Evolutionary conservation across 2,329 filamentous ascomycete species (phyloP).

Genomic region (Neofusicoccum cordaticola): DNA sequence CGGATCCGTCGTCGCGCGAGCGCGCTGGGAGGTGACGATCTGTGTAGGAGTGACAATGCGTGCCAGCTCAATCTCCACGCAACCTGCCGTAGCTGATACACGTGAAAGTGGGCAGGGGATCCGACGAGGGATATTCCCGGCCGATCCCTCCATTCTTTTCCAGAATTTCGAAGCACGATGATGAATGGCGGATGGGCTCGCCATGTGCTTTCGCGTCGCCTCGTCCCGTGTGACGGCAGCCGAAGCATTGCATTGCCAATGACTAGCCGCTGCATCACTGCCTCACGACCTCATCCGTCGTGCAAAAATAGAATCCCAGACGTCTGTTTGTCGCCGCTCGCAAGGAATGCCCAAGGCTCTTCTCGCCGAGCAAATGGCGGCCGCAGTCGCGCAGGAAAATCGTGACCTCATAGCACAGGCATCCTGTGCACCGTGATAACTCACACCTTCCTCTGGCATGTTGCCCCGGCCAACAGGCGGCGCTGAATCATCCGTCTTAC

Average conservation of each 20-base stretch:
- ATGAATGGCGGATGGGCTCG: neutral
- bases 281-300: neutral
- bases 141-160: neutral
- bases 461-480: neutral
- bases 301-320: neutral
- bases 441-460: neutral
- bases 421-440: neutral
- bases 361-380: neutral
- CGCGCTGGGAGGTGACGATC: neutral
- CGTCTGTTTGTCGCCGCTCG: too few relatives aligned
- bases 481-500: neutral
- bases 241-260: neutral
- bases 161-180: neutral
- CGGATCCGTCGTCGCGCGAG: neutral
- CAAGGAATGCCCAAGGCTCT: neutral
- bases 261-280: neutral
- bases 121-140: neutral
- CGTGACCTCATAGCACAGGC: neutral
- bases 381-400: neutral
- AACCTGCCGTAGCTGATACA: neutral
- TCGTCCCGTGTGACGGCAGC: neutral
- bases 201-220: constrained; percentile 3
- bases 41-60: neutral
- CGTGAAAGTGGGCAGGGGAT: neutral
- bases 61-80: neutral